Base-by-base conservation (phyloP, 1,139 yeast species). In the Blastobotrys elegans region DNA sequence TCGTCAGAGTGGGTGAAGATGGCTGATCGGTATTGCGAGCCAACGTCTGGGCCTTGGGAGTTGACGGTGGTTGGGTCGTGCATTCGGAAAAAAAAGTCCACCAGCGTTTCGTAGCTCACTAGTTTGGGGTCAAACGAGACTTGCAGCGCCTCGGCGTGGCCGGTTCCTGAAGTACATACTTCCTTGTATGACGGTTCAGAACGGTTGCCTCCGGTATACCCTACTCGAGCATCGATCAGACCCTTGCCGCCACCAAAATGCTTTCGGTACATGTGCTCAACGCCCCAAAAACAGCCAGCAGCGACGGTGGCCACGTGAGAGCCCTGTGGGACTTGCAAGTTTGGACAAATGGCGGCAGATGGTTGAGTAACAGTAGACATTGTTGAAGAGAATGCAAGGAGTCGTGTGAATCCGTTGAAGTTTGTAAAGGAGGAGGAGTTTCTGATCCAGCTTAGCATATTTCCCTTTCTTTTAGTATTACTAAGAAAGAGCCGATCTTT, bases 211-310 rank as follows among this genome's bases (percentile, higher is more conserved):
- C 95, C 95, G 48, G 95, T 87, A 65, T 83, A 92, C 2, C 97
- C 98, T 11, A 90, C 97, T 61, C 78, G 81, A 46, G 82, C 74
- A 62, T 86, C 96, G 14, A 83, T 63, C 20, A 90, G 66, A 2
- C 90, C 90, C 61, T 78, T 80, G 48, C 68, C 74, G 47, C 67
- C 44, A 31, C 56, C 64, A 51, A 80, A 84, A 54, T 84, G 76
- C 62, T 84, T 84, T 53, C 82, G 71, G 69, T 79, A 89, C 34
- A 90, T 80, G 58, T 84, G 84, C 62, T 92, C 97, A 11, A 85
- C 88, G 17, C 96, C 96, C 97, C 97, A 90, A 73, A 89, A 92
- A 63, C 98, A 90, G 2, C 73, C 73, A 2, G 71, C 72, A 22
- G 69, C 71, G 30, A 69, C 58, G 1, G 73, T 69, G 33, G 70